Conservation (phyloP, 2,329 filamentous ascomycete genomes). For the Metarhizium brunneum region DNA sequence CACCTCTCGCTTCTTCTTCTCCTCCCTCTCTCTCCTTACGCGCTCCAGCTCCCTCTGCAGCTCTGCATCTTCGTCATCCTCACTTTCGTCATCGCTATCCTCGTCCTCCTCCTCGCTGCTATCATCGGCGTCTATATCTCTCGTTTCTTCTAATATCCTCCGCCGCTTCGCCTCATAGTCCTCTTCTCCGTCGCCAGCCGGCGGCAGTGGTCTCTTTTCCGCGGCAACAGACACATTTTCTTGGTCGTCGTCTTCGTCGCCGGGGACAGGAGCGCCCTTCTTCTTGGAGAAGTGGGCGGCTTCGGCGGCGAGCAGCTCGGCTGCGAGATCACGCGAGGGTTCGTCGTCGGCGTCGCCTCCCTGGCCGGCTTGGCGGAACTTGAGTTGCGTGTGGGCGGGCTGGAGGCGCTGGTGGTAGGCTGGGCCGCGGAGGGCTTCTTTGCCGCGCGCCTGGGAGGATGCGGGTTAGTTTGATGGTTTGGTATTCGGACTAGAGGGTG, state of each 20-base stretch:
- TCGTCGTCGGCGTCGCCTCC: slow-evolving; percentile 70
- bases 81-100: slow-evolving; percentile 38
- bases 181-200: slow-evolving; percentile 35
- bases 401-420: slow-evolving; percentile 95
- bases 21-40: slow-evolving; percentile 67
- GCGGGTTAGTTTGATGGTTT: slow-evolving; percentile 10
- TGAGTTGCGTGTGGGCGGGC: slow-evolving; percentile 87
- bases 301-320: slow-evolving; percentile 84
- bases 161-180: slow-evolving; percentile 75
- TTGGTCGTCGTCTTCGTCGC: slow-evolving; percentile 42
- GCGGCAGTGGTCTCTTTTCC: slow-evolving; percentile 50
- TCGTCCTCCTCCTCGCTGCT: slow-evolving; percentile 47
- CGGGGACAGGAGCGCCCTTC: slow-evolving; percentile 41
- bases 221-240: slow-evolving; percentile 22
- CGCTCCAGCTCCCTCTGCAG: slow-evolving; percentile 89
- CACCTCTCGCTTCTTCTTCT: slow-evolving; percentile 31
- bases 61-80: slow-evolving; percentile 57
- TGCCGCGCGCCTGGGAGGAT: slow-evolving; percentile 64
- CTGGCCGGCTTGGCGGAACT: slow-evolving; percentile 79
- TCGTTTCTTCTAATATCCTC: slow-evolving; percentile 77
- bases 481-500: background rate
- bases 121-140: slow-evolving; percentile 74
- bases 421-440: slow-evolving; percentile 86
- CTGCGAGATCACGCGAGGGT: slow-evolving; percentile 66
- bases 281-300: slow-evolving; percentile 80